Percentiles rank a stretch among this genome's conserved stretches.
Conservation (phyloP, 2,329 filamentous ascomycete species). For the Monilinia vaccinii-corymbosi region DNA sequence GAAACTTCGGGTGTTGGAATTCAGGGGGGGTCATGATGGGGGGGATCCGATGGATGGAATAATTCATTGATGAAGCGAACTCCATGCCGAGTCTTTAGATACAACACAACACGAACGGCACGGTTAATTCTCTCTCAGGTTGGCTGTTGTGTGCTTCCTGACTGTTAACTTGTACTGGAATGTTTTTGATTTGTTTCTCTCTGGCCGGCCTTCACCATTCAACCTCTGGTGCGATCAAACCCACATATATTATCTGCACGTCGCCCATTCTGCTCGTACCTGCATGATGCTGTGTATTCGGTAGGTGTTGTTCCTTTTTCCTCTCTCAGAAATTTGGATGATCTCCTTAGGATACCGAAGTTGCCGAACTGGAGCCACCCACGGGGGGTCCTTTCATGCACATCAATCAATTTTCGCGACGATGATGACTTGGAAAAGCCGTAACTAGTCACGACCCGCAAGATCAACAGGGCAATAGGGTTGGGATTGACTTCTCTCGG, state of each 20-base stretch:
- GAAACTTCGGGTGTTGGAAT: slow-evolving; percentile 1
- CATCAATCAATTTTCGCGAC: neutral
- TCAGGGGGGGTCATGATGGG: neutral
- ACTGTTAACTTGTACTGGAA: neutral
- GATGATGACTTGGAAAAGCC: neutral
- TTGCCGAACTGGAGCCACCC: neutral
- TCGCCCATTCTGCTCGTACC: slow-evolving; percentile 3
- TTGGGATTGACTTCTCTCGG: neutral
- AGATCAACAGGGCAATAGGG: slow-evolving; percentile 1
- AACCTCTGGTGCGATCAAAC: neutral
- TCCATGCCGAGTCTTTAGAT: neutral
- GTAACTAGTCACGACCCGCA: neutral
- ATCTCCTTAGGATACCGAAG: neutral
- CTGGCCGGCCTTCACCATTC: neutral
- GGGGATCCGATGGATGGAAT: neutral
- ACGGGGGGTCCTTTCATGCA: slow-evolving; percentile 1
- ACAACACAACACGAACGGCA: neutral
- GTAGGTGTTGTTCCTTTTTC: no score
- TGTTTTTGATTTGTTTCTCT: slow-evolving; percentile 1
- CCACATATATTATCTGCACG: neutral
- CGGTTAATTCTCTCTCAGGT: neutral
- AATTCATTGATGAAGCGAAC: neutral
- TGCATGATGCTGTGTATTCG: slow-evolving; percentile 8
- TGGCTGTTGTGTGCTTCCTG: neutral
- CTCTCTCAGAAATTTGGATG: neutral